Percentiles rank a stretch among this genome's conserved stretches.
Evolutionary conservation across 495 filamentous ascomycete genomes (phyloP).

Genomic region (Daldinia decipiens): DNA sequence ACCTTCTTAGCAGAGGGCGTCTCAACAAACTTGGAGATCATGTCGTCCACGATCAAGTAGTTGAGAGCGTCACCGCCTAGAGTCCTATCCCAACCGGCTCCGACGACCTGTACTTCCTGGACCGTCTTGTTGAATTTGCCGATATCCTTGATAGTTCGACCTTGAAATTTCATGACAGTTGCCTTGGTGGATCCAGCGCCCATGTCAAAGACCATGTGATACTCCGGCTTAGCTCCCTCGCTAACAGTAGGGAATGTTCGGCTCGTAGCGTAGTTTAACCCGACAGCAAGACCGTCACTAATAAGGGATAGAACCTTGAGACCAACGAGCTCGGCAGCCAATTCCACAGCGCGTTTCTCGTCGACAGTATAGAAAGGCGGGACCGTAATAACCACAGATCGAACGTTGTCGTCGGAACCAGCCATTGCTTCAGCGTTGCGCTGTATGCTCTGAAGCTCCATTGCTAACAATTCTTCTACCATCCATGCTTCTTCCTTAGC

Average conservation of each 20-base stretch:
- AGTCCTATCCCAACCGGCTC: constrained; percentile 85
- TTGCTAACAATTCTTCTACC: constrained; percentile 94
- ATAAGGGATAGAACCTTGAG: constrained; percentile 85
- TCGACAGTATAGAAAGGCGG: constrained; percentile 91
- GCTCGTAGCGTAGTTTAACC: constrained; percentile 92
- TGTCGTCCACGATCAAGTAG: constrained; percentile 84
- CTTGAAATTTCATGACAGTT: constrained; percentile 91
- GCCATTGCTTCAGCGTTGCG: constrained; percentile 86
- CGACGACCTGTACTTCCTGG: constrained; percentile 89
- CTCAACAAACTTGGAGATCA: constrained; percentile 80
- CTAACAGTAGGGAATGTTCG: constrained; percentile 86
- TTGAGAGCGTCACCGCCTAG: constrained; percentile 93
- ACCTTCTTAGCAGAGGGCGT: constrained; percentile 74
- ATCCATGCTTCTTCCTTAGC: constrained; percentile 76
- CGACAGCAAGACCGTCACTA: constrained; percentile 91
- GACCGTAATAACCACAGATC: constrained; percentile 87
- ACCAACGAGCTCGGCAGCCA: constrained; percentile 88
- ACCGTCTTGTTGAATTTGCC: constrained; percentile 96
- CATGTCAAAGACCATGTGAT: constrained; percentile 97
- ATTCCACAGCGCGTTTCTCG: constrained; percentile 82
- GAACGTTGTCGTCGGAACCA: constrained; percentile 77
- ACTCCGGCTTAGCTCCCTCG: constrained; percentile 87
- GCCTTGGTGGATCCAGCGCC: constrained; percentile 97
- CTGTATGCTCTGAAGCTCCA: constrained; percentile 91
- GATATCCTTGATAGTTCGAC: constrained; percentile 87